phyloP scores from a whole-genome alignment of 371 early-diverging fungal species.

The Rhizopus sp. region DNA sequence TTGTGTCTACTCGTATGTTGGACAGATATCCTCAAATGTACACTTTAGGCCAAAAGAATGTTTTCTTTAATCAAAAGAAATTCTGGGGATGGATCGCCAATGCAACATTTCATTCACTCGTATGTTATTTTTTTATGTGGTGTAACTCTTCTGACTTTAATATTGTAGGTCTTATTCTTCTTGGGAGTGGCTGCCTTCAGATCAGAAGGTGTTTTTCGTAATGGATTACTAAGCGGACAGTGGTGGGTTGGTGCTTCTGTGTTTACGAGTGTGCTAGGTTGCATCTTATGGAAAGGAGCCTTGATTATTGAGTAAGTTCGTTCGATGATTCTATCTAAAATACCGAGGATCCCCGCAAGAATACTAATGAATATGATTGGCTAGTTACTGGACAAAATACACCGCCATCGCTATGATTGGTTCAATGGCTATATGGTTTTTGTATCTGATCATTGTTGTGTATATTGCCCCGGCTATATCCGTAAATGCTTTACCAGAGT shows the following conservation, averaged over 20 bases:
- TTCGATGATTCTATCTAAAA: background rate
- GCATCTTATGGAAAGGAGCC: constrained; percentile 80
- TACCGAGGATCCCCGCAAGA: constrained; percentile 1
- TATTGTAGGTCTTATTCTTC: constrained; percentile 27
- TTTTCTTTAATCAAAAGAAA: constrained; percentile 87
- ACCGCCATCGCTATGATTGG: constrained; percentile 76
- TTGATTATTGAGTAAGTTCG: constrained; percentile 65
- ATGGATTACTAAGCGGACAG: constrained; percentile 65
- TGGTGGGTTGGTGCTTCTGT: constrained; percentile 76
- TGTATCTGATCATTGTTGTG: constrained; percentile 78
- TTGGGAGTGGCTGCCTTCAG: constrained; percentile 28
- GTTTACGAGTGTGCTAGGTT: constrained; percentile 71
- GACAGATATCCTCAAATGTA: constrained; percentile 98
- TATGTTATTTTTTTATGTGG: constrained; percentile 11
- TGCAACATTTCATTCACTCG: constrained; percentile 86
- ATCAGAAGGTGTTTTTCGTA: constrained; percentile 24
- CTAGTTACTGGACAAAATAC: constrained; percentile 77
- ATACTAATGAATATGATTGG: background rate
- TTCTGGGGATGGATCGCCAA: constrained; percentile 96
- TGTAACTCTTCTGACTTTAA: background rate
- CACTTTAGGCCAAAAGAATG: constrained; percentile 84
- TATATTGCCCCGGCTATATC: constrained; percentile 63
- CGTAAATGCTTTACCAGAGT: constrained; percentile 67
- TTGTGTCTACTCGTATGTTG: constrained; percentile 83
- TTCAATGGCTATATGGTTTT: constrained; percentile 81